phyloP scores from a whole-genome alignment of 1,284 basidiomycete genomes.

The Mycosarcoma maydis region DNA sequence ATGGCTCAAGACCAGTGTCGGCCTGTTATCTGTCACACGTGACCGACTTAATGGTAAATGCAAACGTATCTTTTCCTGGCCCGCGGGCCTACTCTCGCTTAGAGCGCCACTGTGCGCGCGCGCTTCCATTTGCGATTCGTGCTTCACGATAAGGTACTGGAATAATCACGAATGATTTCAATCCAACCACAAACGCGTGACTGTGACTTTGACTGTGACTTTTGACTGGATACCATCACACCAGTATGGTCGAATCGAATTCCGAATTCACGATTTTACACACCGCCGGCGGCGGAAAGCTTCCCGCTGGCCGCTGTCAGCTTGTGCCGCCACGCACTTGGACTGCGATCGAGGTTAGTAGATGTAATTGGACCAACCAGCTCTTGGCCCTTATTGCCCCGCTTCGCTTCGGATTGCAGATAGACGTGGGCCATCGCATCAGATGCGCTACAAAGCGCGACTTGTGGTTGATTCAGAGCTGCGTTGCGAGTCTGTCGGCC shows the following conservation, averaged over 20 bases:
- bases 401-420: background rate
- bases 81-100: constrained; percentile 9
- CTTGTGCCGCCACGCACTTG: background rate
- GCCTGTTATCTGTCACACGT: too few relatives aligned
- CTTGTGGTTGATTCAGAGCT: too few relatives aligned
- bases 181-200: too few relatives aligned
- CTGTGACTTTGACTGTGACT: too few relatives aligned
- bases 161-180: too few relatives aligned
- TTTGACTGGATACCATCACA: too few relatives aligned
- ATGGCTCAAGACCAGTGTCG: too few relatives aligned
- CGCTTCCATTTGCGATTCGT: constrained; percentile 1
- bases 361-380: too few relatives aligned
- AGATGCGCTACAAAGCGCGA: too few relatives aligned
- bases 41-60: background rate
- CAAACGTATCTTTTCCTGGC: background rate
- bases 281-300: constrained; percentile 14
- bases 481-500: too few relatives aligned
- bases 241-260: too few relatives aligned
- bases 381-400: background rate
- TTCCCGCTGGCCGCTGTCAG: constrained; percentile 2
- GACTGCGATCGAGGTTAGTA: background rate
- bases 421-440: too few relatives aligned
- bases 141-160: background rate
- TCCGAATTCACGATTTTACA: constrained; percentile 22
- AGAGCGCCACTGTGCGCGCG: background rate